phyloP scores from a whole-genome alignment of 2,329 filamentous ascomycete species.

The Bimuria novae-zelandiae region DNA sequence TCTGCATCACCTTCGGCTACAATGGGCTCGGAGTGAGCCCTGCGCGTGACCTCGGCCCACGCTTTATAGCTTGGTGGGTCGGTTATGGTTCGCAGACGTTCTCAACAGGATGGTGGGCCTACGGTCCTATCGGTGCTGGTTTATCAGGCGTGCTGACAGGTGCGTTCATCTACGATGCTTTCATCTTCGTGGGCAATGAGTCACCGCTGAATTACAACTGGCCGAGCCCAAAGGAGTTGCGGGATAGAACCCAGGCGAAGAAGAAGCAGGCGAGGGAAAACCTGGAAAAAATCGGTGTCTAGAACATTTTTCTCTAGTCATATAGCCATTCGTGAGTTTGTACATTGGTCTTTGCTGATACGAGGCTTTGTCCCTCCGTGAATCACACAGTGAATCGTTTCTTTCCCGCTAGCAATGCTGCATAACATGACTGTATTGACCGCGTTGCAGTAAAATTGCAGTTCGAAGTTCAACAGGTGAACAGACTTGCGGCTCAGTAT shows the following conservation, averaged over 20 bases:
- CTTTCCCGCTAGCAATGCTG: no score
- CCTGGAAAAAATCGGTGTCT: slow-evolving; percentile 15
- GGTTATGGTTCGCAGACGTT: slow-evolving; percentile 64
- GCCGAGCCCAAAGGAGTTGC: slow-evolving; percentile 30
- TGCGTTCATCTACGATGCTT: slow-evolving; percentile 35
- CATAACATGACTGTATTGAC: no score
- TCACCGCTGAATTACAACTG: slow-evolving; percentile 37
- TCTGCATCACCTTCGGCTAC: slow-evolving; percentile 33
- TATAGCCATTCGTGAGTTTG: neutral
- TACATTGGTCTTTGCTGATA: neutral
- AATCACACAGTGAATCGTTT: neutral
- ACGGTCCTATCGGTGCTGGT: slow-evolving; percentile 31
- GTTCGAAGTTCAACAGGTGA: no score
- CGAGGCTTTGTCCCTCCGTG: neutral
- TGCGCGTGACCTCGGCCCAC: slow-evolving; percentile 71
- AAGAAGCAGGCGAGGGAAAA: slow-evolving; percentile 24
- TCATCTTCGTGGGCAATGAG: slow-evolving; percentile 39
- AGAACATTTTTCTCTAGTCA: neutral
- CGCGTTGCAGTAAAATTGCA: no score
- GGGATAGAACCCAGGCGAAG: slow-evolving; percentile 20
- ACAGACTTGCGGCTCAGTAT: no score
- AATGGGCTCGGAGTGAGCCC: slow-evolving; percentile 62
- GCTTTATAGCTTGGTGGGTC: slow-evolving; percentile 68
- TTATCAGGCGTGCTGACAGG: slow-evolving; percentile 33
- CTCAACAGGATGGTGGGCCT: slow-evolving; percentile 32